phyloP scores from a whole-genome alignment of 306 rosid species.

The Lotus japonicus region DNA sequence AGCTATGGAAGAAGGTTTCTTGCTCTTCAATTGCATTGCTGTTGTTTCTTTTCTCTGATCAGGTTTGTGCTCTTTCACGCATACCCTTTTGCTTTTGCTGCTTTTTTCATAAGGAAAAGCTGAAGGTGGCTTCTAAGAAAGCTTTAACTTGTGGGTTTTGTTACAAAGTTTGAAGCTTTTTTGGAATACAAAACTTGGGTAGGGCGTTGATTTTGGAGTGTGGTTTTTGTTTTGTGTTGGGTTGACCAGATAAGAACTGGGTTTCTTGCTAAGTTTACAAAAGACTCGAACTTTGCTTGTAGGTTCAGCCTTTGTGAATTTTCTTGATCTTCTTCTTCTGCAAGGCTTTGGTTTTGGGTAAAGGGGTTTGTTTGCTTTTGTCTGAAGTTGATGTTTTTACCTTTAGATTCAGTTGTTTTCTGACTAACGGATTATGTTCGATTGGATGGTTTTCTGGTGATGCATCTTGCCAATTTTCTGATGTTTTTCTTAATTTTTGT shows the following conservation, averaged over 20 bases:
- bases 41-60: conserved; percentile 31
- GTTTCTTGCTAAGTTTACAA: conserved; percentile 14
- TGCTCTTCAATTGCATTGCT: conserved; percentile 29
- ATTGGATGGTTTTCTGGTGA: conserved; percentile 23
- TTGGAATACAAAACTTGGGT: conserved; percentile 10
- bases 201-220: conserved; percentile 10
- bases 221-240: neutral
- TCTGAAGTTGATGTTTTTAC: too few species aligned
- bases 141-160: conserved; percentile 19
- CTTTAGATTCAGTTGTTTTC: neutral
- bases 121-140: conserved; percentile 26
- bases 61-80: conserved; percentile 27
- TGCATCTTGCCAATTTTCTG: conserved; percentile 24
- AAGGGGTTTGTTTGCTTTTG: neutral
- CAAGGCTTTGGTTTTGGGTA: neutral
- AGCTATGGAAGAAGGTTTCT: conserved; percentile 48
- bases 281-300: conserved; percentile 7
- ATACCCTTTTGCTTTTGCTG: conserved; percentile 27
- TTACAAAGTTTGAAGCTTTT: conserved; percentile 15
- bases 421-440: conserved; percentile 24
- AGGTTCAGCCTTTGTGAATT: conserved; percentile 17
- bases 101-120: conserved; percentile 23
- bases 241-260: conserved; percentile 20
- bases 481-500: neutral
- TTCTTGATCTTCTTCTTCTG: neutral